Conservation (phyloP, 345 rosid genomes). For the Erodium maritimum region DNA sequence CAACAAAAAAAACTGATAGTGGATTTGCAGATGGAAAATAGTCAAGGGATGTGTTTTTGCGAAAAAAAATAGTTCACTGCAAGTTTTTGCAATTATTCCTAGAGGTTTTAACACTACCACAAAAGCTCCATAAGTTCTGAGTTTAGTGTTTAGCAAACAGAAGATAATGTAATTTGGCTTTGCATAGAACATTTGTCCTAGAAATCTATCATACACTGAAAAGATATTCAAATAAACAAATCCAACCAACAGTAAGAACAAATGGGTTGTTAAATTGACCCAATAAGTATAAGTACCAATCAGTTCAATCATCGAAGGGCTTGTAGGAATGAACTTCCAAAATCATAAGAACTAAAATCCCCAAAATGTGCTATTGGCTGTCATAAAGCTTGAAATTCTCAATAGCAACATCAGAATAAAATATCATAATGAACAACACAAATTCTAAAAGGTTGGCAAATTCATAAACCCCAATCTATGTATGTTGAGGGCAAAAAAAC, state of each 20-base stretch:
- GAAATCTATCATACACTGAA: neutral
- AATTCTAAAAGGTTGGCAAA: neutral
- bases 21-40: too few species aligned
- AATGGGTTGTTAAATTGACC: neutral
- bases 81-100: too few species aligned
- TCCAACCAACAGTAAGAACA: neutral
- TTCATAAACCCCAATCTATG: neutral
- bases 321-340: neutral
- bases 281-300: neutral
- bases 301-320: neutral
- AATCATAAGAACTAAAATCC: neutral
- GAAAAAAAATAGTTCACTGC: too few species aligned
- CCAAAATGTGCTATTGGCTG: neutral
- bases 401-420: neutral
- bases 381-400: neutral
- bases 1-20: too few species aligned
- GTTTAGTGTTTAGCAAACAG: neutral
- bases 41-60: too few species aligned
- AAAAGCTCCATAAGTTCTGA: neutral
- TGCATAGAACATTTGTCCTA: neutral
- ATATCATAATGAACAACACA: neutral
- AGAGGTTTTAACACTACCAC: neutral
- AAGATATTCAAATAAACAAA: too few species aligned
- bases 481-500: too few species aligned
- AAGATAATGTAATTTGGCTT: neutral